Conservation (phyloP, 1,284 basidiomycete species). For the Hypsizygus ulmarius region DNA sequence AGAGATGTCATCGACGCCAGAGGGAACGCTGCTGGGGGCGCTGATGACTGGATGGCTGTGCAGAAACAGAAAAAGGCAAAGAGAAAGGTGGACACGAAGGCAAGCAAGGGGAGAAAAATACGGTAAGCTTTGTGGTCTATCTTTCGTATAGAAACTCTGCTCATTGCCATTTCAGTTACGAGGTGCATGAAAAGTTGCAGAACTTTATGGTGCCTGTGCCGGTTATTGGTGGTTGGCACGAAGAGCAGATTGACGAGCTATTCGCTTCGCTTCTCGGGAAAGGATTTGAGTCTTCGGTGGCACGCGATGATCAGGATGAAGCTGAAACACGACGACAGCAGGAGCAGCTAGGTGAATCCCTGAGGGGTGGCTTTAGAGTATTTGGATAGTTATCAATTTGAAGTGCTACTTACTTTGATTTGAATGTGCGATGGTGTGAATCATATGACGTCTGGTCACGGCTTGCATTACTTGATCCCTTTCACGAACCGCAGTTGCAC, state of each 20-base stretch:
- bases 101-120: slow-evolving; percentile 89
- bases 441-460: slow-evolving; percentile 23
- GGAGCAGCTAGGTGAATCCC: slow-evolving; percentile 28
- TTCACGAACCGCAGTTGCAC: slow-evolving; percentile 7
- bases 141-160: not conserved
- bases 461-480: slow-evolving; percentile 9
- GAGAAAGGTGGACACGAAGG: slow-evolving; percentile 86
- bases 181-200: slow-evolving; percentile 90
- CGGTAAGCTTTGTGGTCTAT: slow-evolving; percentile 43
- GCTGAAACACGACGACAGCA: slow-evolving; percentile 21
- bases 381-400: slow-evolving; percentile 45
- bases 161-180: slow-evolving; percentile 55
- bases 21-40: slow-evolving; percentile 39
- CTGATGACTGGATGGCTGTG: slow-evolving; percentile 60
- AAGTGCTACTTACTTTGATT: slow-evolving; percentile 13
- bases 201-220: slow-evolving; percentile 93
- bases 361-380: slow-evolving; percentile 49
- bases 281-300: slow-evolving; percentile 46
- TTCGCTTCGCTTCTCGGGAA: slow-evolving; percentile 83
- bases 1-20: slow-evolving; percentile 83
- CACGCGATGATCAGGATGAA: slow-evolving; percentile 23
- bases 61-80: slow-evolving; percentile 73
- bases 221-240: slow-evolving; percentile 72
- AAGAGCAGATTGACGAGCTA: slow-evolving; percentile 90
- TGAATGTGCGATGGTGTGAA: too few relatives aligned